Conservation (phyloP, 164 flowering plant genomes). For the Liriodendron chinense region DNA sequence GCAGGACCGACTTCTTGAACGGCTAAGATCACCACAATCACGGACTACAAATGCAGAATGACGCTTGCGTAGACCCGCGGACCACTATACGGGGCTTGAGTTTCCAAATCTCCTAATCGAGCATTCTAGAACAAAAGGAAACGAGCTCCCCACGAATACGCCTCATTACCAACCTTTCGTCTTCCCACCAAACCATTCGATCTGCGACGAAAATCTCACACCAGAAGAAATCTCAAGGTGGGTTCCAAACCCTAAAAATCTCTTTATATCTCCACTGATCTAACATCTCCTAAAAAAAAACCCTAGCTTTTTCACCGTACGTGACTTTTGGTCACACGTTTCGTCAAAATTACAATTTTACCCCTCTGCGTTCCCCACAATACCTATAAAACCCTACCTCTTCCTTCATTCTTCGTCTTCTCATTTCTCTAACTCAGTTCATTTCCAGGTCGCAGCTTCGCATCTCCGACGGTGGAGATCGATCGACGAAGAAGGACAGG, state of each 20-base stretch:
- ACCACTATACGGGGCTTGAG: no score
- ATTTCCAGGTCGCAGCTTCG: background rate
- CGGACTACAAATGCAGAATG: no score
- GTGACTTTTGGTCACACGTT: no score
- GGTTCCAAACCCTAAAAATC: background rate
- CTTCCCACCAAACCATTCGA: background rate
- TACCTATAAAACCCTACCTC: background rate
- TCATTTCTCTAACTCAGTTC: background rate
- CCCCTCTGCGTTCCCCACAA: background rate
- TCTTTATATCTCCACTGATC: no score
- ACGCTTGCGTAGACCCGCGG: no score
- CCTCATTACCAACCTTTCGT: background rate
- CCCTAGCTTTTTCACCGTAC: no score
- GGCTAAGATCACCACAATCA: no score
- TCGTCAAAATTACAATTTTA: background rate
- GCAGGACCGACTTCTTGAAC: no score
- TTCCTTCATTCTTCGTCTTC: background rate
- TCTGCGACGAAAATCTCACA: no score
- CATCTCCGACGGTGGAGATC: background rate
- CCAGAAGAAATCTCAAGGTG: no score
- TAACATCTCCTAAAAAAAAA: no score
- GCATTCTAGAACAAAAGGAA: background rate
- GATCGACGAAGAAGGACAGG: slow-evolving; percentile 11
- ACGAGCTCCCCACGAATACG: background rate
- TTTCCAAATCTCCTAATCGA: background rate